Evolutionary conservation across 1,284 basidiomycete genomes (phyloP).

Genomic region (Apiotrichum mycotoxinovorans): DNA sequence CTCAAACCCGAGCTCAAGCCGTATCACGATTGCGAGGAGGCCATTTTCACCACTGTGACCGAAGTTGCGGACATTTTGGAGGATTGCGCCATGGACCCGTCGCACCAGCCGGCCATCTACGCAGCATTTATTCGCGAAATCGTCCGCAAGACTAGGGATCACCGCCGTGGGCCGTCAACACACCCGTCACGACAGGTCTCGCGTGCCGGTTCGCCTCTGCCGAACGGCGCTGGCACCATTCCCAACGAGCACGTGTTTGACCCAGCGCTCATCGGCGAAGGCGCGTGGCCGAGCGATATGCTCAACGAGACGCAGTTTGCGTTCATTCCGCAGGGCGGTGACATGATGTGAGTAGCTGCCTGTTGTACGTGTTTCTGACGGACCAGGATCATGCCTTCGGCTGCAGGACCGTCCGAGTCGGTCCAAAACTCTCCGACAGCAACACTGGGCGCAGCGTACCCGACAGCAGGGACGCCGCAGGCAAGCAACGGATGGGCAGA

Average conservation of each 20-base stretch:
- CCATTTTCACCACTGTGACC: conserved; percentile 50
- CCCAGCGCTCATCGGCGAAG: conserved; percentile 36
- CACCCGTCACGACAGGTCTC: conserved; percentile 19
- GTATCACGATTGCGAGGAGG: conserved; percentile 43
- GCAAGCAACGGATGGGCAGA: conserved; percentile 41
- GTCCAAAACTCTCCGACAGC: conserved; percentile 38
- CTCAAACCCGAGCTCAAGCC: conserved; percentile 45
- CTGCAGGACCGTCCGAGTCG: conserved; percentile 41
- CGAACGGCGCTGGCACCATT: conserved; percentile 1
- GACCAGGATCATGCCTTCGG: conserved; percentile 41
- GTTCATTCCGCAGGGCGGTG: conserved; percentile 46
- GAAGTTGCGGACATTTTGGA: conserved; percentile 78
- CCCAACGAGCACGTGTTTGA: conserved; percentile 30
- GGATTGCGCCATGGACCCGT: conserved; percentile 64
- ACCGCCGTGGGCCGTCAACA: conserved; percentile 12
- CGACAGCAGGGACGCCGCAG: conserved; percentile 23
- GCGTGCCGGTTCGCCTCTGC: conserved; percentile 12
- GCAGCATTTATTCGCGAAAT: conserved; percentile 75
- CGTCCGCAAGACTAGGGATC: conserved; percentile 51
- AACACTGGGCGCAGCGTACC: conserved; percentile 9
- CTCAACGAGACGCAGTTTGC: conserved; percentile 38
- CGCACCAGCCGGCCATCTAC: conserved; percentile 82
- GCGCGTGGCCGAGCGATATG: conserved; percentile 34
- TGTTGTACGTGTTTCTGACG: background rate
- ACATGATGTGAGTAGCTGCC: conserved; percentile 41